A percentile compares a stretch with the other conserved stretches of the same genome.
These are phyloP conservation scores for Cercospora sesami DNA, from an alignment of 2,329 filamentous ascomycete species.

Conservation along the genomic window DNA sequence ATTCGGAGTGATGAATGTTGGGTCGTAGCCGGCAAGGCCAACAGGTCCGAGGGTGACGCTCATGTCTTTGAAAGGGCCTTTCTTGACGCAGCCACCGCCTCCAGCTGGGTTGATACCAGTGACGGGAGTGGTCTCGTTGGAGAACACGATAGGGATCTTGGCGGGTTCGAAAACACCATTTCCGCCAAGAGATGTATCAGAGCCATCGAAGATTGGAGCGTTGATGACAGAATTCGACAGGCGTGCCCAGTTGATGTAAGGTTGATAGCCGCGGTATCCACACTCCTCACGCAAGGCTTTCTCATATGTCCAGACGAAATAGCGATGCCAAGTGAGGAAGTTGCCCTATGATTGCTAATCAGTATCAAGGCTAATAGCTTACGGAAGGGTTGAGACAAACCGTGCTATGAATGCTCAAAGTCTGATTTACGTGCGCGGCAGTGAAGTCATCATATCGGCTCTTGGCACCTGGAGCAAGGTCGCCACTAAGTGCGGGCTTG, in stretches of 20 bases:
- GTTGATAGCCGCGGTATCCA: conserved; percentile 43
- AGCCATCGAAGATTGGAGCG: conserved; percentile 59
- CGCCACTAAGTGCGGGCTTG: conserved; percentile 31
- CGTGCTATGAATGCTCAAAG: conserved; percentile 22
- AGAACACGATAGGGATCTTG: conserved; percentile 13
- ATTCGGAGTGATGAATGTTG: conserved; percentile 23
- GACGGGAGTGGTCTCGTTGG: conserved; percentile 21
- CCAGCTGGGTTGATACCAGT: conserved; percentile 48
- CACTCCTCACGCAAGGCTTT: conserved; percentile 46
- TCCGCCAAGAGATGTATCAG: conserved; percentile 45
- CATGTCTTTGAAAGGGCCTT: conserved; percentile 50
- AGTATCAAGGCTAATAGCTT: neutral
- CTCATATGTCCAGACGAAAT: conserved; percentile 47
- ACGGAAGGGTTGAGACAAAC: neutral
- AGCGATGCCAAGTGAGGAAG: conserved; percentile 46
- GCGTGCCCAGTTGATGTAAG: conserved; percentile 40
- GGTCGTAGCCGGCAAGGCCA: conserved; percentile 6
- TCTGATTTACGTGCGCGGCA: conserved; percentile 36
- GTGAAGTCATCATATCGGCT: conserved; percentile 29
- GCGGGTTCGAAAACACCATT: conserved; percentile 26
- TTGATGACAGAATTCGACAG: conserved; percentile 46
- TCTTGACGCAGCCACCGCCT: conserved; percentile 57
- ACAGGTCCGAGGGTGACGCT: conserved; percentile 25
- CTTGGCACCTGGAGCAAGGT: conserved; percentile 32
- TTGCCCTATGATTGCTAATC: conserved; percentile 15